Evolutionary conservation across 2,329 filamentous ascomycete species (phyloP).

Genomic region (Penicillium sp.): DNA sequence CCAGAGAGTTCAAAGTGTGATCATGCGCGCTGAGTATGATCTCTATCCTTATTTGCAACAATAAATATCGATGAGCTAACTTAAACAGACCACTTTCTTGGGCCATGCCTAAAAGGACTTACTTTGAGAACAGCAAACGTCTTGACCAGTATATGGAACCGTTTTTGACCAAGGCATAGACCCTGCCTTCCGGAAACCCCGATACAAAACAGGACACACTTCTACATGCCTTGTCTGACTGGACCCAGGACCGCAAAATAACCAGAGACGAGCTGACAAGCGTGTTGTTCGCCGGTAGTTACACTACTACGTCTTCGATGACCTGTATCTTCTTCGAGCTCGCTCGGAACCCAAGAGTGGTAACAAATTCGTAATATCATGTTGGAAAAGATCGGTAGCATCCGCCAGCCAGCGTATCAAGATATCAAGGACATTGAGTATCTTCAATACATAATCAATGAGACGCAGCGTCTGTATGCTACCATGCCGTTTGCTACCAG

Average conservation of each 20-base stretch:
- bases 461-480: slow-evolving; percentile 19
- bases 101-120: slow-evolving; percentile 58
- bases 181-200: slow-evolving; percentile 64
- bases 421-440: slow-evolving; percentile 16
- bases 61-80: no score
- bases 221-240: slow-evolving; percentile 69
- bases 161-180: slow-evolving; percentile 69
- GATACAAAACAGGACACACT: slow-evolving; percentile 63
- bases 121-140: slow-evolving; percentile 56
- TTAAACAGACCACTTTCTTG: slow-evolving; percentile 49
- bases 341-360: slow-evolving; percentile 60
- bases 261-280: slow-evolving; percentile 70
- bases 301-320: slow-evolving; percentile 74
- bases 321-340: slow-evolving; percentile 76
- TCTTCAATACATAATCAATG: slow-evolving; percentile 17
- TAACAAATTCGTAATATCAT: slow-evolving; percentile 69
- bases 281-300: slow-evolving; percentile 68
- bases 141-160: slow-evolving; percentile 68
- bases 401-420: slow-evolving; percentile 5
- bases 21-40: background rate
- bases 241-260: slow-evolving; percentile 56
- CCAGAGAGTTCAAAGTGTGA: slow-evolving; percentile 62
- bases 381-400: slow-evolving; percentile 57
- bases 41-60: no score
- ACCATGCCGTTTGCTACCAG: slow-evolving; percentile 24